Conservation (phyloP, 1,139 yeast genomes). For the Yamadazyma kanchanaburiensis region DNA sequence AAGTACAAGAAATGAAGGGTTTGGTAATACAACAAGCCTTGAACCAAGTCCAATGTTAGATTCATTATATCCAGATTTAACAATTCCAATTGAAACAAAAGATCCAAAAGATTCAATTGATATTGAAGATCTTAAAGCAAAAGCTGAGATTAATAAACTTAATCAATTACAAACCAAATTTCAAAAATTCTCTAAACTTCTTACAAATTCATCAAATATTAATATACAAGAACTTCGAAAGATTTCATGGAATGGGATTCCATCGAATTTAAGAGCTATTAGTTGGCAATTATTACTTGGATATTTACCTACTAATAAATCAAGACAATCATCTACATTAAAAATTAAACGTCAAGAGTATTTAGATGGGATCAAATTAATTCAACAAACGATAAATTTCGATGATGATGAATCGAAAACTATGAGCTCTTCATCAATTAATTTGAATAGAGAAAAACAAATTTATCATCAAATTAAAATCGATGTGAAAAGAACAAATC, state of each 20-base stretch:
- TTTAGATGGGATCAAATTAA: slow-evolving; percentile 54
- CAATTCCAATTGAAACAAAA: slow-evolving; percentile 17
- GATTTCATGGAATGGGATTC: slow-evolving; percentile 94
- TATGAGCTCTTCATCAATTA: slow-evolving; percentile 15
- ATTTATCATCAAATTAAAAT: slow-evolving; percentile 96
- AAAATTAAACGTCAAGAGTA: slow-evolving; percentile 85
- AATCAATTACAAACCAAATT: slow-evolving; percentile 62
- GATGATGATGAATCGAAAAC: slow-evolving; percentile 27
- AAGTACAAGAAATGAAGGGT: slow-evolving; percentile 6
- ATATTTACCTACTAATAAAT: slow-evolving; percentile 80
- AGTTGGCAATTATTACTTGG: slow-evolving; percentile 91
- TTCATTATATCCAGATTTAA: slow-evolving; percentile 36
- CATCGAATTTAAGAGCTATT: slow-evolving; percentile 73
- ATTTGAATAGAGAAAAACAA: slow-evolving; percentile 53
- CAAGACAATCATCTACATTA: slow-evolving; percentile 67
- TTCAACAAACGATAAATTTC: slow-evolving; percentile 38
- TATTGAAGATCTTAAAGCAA: slow-evolving; percentile 17
- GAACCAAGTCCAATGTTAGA: slow-evolving; percentile 37
- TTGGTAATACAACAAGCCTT: slow-evolving; percentile 10
- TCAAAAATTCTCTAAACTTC: slow-evolving; percentile 60
- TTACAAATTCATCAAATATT: slow-evolving; percentile 56
- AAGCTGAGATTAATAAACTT: slow-evolving; percentile 41
- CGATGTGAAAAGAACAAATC: slow-evolving; percentile 94
- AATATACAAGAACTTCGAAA: slow-evolving; percentile 65
- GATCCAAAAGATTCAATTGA: slow-evolving; percentile 19